Evolutionary conservation across 768 basidiomycete genomes (phyloP), one percentile per base, ranked within the genome.

Genomic region (Clitopilus hobsonii): DNA sequence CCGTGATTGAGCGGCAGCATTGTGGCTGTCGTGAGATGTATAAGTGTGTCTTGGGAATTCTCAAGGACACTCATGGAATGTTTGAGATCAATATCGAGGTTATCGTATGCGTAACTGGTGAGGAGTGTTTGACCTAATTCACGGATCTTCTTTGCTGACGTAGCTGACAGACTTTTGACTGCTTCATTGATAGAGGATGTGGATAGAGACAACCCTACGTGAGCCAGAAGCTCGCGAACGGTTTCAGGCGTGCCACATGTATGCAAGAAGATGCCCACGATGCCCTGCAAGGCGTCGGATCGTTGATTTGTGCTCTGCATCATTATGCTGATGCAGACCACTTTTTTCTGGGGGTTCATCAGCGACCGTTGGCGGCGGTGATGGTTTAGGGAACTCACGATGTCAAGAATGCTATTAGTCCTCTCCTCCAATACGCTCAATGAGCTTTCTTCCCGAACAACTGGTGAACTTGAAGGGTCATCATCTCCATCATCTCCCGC

Each of bases 41-140:
- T 53, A 2, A 75, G 55, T 0, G 58, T 63, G 0, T 61, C 61
- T 1, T 38, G 25, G 2, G 58, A 50, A 1, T 66, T 62, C 41
- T 78, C 69, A 1, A 68, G 51, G 0, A 70, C 73, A 0, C 69
- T 70, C 6, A 65, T 53, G 0, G 60, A 14, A 8, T 59, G 52
- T 47, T 71, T 67, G 6, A 76, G 56, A 32, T 72, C 61, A 5
- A 77, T 63, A 56, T 80, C 75, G 25, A 78, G 67, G 58, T 80
- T 80, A 54, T 80, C 71, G 24, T 73, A 79, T 5, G 71, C 71
- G 58, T 67, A 72, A 5, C 58, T 52, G 1, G 63, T 55, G 0
- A 65, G 51, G 5, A 71, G 56, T 3, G 62, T 64, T 24, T 59
- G 49, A 0, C 68, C 70, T 18, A 69, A 57, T n/a, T 36, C 14